Conservation (phyloP, 2,329 filamentous ascomycete genomes). For the Triangularia verruculosa region DNA sequence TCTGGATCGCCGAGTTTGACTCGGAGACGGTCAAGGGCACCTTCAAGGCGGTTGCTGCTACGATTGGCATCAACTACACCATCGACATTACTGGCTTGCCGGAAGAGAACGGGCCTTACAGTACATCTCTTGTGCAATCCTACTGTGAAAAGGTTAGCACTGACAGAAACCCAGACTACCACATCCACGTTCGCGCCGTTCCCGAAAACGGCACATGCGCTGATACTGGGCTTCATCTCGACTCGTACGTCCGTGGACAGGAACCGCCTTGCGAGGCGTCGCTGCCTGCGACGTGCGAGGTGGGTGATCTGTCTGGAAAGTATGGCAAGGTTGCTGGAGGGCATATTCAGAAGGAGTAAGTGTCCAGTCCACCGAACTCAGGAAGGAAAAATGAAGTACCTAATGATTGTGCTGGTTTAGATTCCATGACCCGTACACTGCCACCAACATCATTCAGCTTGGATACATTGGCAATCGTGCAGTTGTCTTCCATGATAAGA, state of each 20-base stretch:
- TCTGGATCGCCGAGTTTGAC: slow-evolving; percentile 26
- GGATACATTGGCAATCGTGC: slow-evolving; percentile 47
- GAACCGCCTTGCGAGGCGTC: slow-evolving; percentile 45
- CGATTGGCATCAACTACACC: slow-evolving; percentile 27
- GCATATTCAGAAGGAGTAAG: slow-evolving; percentile 26
- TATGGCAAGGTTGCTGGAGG: slow-evolving; percentile 45
- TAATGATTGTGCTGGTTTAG: slow-evolving; percentile 13
- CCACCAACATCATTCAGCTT: slow-evolving; percentile 36
- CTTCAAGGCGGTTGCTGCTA: slow-evolving; percentile 23
- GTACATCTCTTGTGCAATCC: slow-evolving; percentile 13
- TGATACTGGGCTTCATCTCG: slow-evolving; percentile 51
- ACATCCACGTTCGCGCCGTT: slow-evolving; percentile 54
- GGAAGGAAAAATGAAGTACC: neutral
- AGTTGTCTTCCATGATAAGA: slow-evolving; percentile 43
- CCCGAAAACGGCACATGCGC: slow-evolving; percentile 54
- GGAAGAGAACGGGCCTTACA: slow-evolving; percentile 25
- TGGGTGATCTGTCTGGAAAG: slow-evolving; percentile 60
- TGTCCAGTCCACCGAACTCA: neutral
- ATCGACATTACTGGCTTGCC: slow-evolving; percentile 25
- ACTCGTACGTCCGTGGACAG: slow-evolving; percentile 53
- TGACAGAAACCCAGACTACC: slow-evolving; percentile 45
- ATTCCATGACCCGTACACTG: slow-evolving; percentile 43
- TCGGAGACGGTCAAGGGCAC: slow-evolving; percentile 24
- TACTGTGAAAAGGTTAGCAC: neutral
- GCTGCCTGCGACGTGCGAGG: slow-evolving; percentile 53